Percentiles rank a stretch among this genome's conserved stretches.
Conservation (phyloP, 2,329 filamentous ascomycete genomes). For the Thermoascus crustaceus region DNA sequence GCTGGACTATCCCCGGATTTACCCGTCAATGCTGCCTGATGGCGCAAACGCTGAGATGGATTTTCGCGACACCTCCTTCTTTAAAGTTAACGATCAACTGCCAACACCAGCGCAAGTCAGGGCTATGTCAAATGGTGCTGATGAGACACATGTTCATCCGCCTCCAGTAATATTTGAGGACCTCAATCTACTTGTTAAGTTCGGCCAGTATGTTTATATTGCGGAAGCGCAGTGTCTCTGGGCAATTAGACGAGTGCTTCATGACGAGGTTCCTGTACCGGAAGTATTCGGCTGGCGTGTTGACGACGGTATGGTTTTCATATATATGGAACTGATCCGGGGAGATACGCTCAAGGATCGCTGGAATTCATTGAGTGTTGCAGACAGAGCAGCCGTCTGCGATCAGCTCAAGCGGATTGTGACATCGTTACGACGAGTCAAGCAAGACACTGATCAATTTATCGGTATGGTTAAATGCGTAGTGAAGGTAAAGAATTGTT, state of each 20-base stretch:
- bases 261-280: slow-evolving; percentile 24
- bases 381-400: slow-evolving; percentile 6
- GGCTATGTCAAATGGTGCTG: not conserved
- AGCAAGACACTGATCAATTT: no score
- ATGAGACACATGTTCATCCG: not conserved
- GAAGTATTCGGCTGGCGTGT: slow-evolving; percentile 30
- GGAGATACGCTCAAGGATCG: slow-evolving; percentile 18
- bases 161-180: slow-evolving; percentile 12
- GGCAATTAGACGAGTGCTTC: slow-evolving; percentile 13
- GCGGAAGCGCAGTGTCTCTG: slow-evolving; percentile 19
- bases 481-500: no score
- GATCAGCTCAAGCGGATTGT: slow-evolving; percentile 3
- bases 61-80: not conserved
- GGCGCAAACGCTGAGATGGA: no score
- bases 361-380: slow-evolving; percentile 13
- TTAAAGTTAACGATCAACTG: not conserved
- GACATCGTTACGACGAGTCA: not conserved
- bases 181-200: slow-evolving; percentile 18
- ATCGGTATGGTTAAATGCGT: no score
- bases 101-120: not conserved
- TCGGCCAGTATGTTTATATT: slow-evolving; percentile 13
- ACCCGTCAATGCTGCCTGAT: no score
- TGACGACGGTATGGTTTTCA: slow-evolving; percentile 17
- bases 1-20: no score
- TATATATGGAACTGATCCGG: slow-evolving; percentile 27